Percentiles rank a stretch among this genome's conserved stretches.
These are phyloP conservation scores for Fusarium sp. DNA, from an alignment of 2,329 filamentous ascomycete genomes.

Conservation along the genomic window DNA sequence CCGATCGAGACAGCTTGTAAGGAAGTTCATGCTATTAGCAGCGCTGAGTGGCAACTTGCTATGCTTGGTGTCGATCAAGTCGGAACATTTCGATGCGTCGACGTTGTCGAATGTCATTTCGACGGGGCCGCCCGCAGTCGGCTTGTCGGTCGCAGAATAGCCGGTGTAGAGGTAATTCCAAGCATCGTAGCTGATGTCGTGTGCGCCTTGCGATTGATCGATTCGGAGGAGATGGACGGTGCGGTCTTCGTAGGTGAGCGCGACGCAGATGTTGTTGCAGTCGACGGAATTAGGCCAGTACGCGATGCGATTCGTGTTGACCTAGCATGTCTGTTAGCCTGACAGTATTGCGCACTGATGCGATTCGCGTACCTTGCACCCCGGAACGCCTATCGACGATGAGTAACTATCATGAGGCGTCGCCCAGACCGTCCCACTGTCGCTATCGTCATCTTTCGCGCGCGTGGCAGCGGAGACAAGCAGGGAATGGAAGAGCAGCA, in stretches of 20 bases:
- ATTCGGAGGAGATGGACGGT: slow-evolving; percentile 72
- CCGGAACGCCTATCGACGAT: slow-evolving; percentile 72
- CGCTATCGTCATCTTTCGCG: slow-evolving; percentile 11
- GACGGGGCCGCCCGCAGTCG: slow-evolving; percentile 64
- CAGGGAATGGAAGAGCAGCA: slow-evolving; percentile 31
- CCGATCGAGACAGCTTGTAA: slow-evolving; percentile 61
- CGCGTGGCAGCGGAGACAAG: slow-evolving; percentile 11
- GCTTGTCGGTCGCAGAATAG: slow-evolving; percentile 61
- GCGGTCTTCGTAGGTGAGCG: slow-evolving; percentile 64
- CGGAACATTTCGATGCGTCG: slow-evolving; percentile 62
- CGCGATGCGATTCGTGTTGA: slow-evolving; percentile 72
- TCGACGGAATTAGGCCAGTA: slow-evolving; percentile 71
- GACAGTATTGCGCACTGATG: no score
- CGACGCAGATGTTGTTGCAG: slow-evolving; percentile 71
- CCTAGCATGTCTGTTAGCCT: slow-evolving; percentile 34
- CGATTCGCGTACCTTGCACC: slow-evolving; percentile 62
- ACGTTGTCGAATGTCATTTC: slow-evolving; percentile 64
- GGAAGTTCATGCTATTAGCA: slow-evolving; percentile 68
- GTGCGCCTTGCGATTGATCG: slow-evolving; percentile 69
- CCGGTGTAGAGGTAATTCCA: slow-evolving; percentile 73
- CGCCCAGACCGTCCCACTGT: slow-evolving; percentile 50
- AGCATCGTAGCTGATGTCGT: slow-evolving; percentile 74
- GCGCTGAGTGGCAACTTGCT: slow-evolving; percentile 61
- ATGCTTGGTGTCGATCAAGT: slow-evolving; percentile 63
- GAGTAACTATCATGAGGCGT: slow-evolving; percentile 73